Evolutionary conservation across 2,329 filamentous ascomycete species (phyloP).

Genomic region (Hymenoscyphus fructigenus): DNA sequence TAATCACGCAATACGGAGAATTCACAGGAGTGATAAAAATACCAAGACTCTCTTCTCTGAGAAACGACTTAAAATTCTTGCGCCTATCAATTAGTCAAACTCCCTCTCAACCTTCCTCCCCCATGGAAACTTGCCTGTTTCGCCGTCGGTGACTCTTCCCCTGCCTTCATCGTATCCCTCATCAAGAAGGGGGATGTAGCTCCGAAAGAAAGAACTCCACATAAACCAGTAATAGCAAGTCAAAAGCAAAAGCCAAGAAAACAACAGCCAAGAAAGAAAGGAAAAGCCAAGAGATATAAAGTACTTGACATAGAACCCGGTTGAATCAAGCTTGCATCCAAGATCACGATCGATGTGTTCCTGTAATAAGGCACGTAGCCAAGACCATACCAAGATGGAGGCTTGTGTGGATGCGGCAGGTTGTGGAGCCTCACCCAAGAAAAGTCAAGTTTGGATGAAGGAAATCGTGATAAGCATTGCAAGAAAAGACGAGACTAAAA

Average conservation of each 20-base stretch:
- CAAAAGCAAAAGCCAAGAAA: neutral
- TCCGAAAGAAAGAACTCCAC: neutral
- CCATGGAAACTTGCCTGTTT: neutral
- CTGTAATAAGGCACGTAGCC: neutral
- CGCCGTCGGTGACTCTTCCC: neutral
- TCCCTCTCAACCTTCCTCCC: neutral
- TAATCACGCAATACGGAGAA: neutral
- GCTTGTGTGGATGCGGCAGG: neutral
- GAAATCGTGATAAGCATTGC: neutral
- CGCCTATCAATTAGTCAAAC: neutral
- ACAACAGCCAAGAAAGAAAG: too few relatives aligned
- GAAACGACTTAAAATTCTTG: neutral
- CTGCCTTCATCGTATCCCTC: neutral
- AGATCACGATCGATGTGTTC: neutral
- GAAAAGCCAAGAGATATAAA: neutral
- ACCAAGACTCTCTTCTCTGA: neutral
- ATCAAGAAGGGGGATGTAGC: neutral
- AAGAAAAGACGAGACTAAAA: neutral
- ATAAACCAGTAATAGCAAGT: neutral
- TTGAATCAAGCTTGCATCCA: neutral
- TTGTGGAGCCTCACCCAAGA: neutral
- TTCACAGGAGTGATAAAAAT: neutral
- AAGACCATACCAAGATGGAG: neutral
- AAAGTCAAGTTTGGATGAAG: neutral
- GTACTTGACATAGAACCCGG: neutral